Conservation (phyloP, 306 rosid species). For the Ceratonia siliqua region DNA sequence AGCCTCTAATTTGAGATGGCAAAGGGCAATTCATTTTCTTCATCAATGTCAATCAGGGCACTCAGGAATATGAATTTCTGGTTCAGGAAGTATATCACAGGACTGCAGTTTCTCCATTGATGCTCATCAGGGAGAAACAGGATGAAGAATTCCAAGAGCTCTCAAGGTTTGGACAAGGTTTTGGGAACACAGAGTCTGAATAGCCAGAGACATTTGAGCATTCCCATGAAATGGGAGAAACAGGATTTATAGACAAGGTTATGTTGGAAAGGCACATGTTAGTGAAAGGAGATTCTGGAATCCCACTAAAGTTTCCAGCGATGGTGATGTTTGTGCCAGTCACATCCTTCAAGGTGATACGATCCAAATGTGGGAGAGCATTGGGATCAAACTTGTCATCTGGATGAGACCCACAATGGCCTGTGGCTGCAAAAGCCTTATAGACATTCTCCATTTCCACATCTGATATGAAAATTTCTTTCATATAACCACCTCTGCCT, state of each 20-base stretch:
- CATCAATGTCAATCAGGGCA: constrained; percentile 27
- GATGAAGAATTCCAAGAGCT: constrained; percentile 49
- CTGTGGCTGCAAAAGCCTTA: constrained; percentile 67
- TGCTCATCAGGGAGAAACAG: constrained; percentile 44
- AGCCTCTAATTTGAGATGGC: constrained; percentile 41
- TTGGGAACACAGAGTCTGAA: constrained; percentile 72
- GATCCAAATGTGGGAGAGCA: constrained; percentile 77
- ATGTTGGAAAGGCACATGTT: constrained; percentile 76
- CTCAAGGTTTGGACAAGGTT: constrained; percentile 70
- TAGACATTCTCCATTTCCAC: constrained; percentile 56
- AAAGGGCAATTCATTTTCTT: constrained; percentile 41
- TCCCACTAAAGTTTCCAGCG: constrained; percentile 79
- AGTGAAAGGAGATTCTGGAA: constrained; percentile 84
- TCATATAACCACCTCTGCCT: constrained; percentile 91
- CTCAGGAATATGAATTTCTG: constrained; percentile 33
- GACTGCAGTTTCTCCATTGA: constrained; percentile 39
- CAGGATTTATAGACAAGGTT: constrained; percentile 53
- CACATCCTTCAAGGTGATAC: constrained; percentile 61
- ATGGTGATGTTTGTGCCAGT: constrained; percentile 67
- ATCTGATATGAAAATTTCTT: constrained; percentile 59
- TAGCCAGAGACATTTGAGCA: constrained; percentile 81
- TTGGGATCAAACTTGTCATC: constrained; percentile 81
- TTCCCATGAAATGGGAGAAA: constrained; percentile 65
- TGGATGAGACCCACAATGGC: constrained; percentile 79
- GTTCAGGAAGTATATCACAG: constrained; percentile 43